These are phyloP conservation scores for Ophiostoma triangulosporum DNA, from an alignment of 2,329 filamentous ascomycete species.

Conservation along the genomic window DNA sequence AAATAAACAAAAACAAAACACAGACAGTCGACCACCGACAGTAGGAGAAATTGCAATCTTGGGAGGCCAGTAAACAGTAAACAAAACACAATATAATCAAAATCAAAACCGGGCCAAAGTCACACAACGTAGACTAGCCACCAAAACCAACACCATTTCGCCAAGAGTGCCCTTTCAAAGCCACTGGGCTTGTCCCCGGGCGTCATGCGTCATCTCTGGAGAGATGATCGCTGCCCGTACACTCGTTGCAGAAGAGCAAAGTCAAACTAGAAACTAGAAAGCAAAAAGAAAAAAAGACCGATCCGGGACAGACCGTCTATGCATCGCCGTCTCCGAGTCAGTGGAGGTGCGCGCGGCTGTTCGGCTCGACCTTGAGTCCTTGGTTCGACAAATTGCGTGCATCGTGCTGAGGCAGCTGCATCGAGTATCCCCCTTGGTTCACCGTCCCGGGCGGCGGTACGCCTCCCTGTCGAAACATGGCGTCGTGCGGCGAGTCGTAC, in stretches of 20 bases:
- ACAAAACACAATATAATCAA: neutral
- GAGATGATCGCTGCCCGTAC: neutral
- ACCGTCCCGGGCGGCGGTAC: conserved; percentile 13
- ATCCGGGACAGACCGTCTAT: neutral
- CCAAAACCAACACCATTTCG: neutral
- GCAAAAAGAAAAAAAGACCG: neutral
- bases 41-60: neutral
- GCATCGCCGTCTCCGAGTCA: neutral
- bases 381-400: conserved; percentile 1
- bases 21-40: neutral
- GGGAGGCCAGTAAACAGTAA: neutral
- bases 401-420: conserved; percentile 14
- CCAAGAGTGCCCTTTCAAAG: neutral
- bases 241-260: too few relatives aligned
- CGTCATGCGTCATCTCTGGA: neutral
- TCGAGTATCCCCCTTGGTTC: conserved; percentile 14
- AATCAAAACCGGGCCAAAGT: neutral
- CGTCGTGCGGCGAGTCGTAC: conserved; percentile 17
- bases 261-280: too few relatives aligned
- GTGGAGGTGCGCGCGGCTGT: conserved; percentile 6
- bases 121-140: neutral
- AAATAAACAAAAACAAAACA: neutral
- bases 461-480: conserved; percentile 17
- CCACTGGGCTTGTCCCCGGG: neutral
- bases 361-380: conserved; percentile 13